Evolutionary conservation across 1,284 basidiomycete genomes (phyloP).

Genomic region (Pseudozyma hubeiensis): DNA sequence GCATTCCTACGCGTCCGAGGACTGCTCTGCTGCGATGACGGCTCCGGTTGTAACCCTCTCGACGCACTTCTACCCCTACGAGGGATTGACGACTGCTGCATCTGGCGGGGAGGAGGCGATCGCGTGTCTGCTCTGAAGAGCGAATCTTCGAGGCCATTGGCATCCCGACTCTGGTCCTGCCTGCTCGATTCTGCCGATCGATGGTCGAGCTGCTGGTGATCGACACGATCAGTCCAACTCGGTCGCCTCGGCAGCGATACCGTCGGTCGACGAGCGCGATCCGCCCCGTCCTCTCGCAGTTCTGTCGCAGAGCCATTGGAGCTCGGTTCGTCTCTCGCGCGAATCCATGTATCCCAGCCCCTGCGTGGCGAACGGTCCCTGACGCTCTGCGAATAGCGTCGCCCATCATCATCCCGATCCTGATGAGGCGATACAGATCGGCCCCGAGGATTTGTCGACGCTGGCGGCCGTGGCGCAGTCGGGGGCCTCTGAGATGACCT

Average conservation of each 20-base stretch:
- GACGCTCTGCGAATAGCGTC: background rate
- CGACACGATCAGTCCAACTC: slow-evolving; percentile 10
- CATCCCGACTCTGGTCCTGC: background rate
- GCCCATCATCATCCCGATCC: background rate
- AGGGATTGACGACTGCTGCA: background rate
- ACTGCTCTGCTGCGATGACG: background rate
- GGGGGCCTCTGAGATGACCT: too few relatives aligned
- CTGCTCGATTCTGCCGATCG: too few relatives aligned
- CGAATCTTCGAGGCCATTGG: background rate
- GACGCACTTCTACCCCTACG: slow-evolving; percentile 2
- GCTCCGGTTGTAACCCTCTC: background rate
- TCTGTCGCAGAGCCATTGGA: background rate
- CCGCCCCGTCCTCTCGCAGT: background rate
- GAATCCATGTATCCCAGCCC: slow-evolving; percentile 19
- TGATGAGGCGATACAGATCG: slow-evolving; percentile 18
- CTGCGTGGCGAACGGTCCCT: slow-evolving; percentile 11
- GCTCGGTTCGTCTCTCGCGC: background rate
- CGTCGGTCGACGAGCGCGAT: background rate
- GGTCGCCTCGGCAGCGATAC: slow-evolving; percentile 13
- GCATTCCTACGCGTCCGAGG: slow-evolving; percentile 18
- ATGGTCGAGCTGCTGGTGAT: background rate
- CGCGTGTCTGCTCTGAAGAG: slow-evolving; percentile 22
- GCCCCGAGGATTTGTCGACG: background rate
- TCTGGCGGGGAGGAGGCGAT: slow-evolving; percentile 9
- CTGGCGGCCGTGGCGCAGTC: background rate